A percentile compares a stretch with the other conserved stretches of the same genome.
Conservation (phyloP, 2,329 filamentous ascomycete genomes). For the Pseudocercospora macadamiae region DNA sequence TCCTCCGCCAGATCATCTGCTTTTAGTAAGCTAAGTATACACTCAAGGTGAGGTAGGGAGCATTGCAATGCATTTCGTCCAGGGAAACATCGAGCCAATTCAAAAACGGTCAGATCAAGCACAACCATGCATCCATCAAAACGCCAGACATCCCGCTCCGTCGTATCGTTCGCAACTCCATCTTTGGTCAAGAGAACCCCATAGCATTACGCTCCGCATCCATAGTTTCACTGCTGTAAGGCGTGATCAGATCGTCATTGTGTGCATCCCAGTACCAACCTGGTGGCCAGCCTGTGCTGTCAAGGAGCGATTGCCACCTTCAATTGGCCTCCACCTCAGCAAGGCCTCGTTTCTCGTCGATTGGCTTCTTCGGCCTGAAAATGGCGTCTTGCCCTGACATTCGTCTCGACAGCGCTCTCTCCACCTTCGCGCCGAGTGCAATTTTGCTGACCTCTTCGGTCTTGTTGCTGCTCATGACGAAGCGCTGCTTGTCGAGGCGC, state of each 20-base stretch:
- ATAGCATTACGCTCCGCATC: not conserved
- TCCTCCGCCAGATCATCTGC: slow-evolving; percentile 1
- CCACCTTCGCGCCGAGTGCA: slow-evolving; percentile 85
- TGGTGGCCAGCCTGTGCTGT: slow-evolving; percentile 9
- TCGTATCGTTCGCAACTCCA: not conserved
- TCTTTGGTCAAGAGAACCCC: not conserved
- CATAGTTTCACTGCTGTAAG: slow-evolving; percentile 8
- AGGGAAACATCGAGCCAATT: not conserved
- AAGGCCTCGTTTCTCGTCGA: slow-evolving; percentile 28
- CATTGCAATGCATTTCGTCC: slow-evolving; percentile 2
- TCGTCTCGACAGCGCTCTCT: slow-evolving; percentile 80
- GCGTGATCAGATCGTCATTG: slow-evolving; percentile 3
- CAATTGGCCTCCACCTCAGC: slow-evolving; percentile 21
- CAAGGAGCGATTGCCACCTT: slow-evolving; percentile 1
- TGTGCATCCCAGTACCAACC: not conserved
- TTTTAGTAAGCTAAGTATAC: slow-evolving; percentile 3
- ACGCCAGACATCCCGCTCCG: not conserved
- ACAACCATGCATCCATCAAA: slow-evolving; percentile 2
- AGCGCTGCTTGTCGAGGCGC: slow-evolving; percentile 79
- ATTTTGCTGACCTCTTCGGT: slow-evolving; percentile 80
- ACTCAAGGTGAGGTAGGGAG: not conserved
- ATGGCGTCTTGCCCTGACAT: slow-evolving; percentile 89
- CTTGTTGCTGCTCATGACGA: slow-evolving; percentile 77
- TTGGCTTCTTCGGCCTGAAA: slow-evolving; percentile 53
- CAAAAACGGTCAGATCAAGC: slow-evolving; percentile 1